Percentiles rank a stretch among this genome's conserved stretches.
These are phyloP conservation scores for Polygonum maritimum DNA, from an alignment of 148 eudicot genomes.

Conservation along the genomic window DNA sequence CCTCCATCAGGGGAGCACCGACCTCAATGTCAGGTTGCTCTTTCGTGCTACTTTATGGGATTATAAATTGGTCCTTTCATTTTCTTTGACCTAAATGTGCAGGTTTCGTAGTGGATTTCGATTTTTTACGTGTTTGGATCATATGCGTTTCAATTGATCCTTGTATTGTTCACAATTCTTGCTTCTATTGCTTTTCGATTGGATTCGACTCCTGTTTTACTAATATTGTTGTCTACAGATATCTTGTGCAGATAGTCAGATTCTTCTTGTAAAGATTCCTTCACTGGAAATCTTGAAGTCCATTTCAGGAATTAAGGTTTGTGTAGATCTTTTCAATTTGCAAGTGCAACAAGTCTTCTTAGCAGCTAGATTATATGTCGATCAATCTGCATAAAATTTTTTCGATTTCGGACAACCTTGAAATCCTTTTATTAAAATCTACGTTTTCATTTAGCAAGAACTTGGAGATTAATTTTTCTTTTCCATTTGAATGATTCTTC, in stretches of 20 bases:
- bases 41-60: no score
- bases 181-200: no score
- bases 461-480: neutral
- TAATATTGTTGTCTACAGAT: slow-evolving; percentile 42
- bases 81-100: no score
- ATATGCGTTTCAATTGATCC: no score
- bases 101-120: no score
- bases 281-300: slow-evolving; percentile 69
- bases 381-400: neutral
- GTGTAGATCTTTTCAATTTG: slow-evolving; percentile 9
- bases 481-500: neutral
- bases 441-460: neutral
- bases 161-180: no score
- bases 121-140: no score
- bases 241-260: slow-evolving; percentile 80
- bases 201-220: neutral
- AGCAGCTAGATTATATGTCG: neutral
- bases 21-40: no score
- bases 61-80: no score
- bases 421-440: neutral
- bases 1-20: no score
- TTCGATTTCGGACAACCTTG: neutral
- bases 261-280: slow-evolving; percentile 66
- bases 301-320: slow-evolving; percentile 89
- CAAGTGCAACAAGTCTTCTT: slow-evolving; percentile 2